A percentile compares a stretch with the other conserved stretches of the same genome.
Conservation (phyloP, 306 rosid species). For the Prunus salicina region DNA sequence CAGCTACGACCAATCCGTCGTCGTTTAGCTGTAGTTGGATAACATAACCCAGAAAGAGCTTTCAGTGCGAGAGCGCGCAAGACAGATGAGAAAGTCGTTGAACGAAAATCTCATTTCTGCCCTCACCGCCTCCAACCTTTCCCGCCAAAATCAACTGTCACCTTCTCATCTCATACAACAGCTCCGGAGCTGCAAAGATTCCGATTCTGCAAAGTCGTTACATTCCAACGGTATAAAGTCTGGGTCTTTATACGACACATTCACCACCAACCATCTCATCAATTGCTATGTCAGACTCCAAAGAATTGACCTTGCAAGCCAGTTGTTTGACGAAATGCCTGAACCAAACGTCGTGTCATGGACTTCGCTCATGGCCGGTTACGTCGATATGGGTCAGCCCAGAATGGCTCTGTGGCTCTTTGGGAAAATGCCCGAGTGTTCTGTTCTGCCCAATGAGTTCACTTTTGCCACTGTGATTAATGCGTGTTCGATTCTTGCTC, state of each 20-base stretch:
- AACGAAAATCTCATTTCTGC: conserved; percentile 22
- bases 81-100: conserved; percentile 22
- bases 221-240: conserved; percentile 48
- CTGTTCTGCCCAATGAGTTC: conserved; percentile 61
- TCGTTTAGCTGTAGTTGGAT: neutral
- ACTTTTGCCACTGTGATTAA: conserved; percentile 62
- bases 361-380: conserved; percentile 79
- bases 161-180: conserved; percentile 37
- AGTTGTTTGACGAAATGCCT: conserved; percentile 62
- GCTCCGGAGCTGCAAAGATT: conserved; percentile 44
- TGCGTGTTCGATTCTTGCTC: conserved; percentile 64
- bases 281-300: conserved; percentile 50
- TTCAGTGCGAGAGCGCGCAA: neutral
- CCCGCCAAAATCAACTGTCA: conserved; percentile 37
- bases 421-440: conserved; percentile 39
- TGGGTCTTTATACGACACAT: conserved; percentile 46
- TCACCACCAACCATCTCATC: conserved; percentile 55
- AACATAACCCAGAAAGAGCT: neutral
- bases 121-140: conserved; percentile 22
- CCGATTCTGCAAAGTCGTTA: conserved; percentile 34
- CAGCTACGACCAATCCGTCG: neutral
- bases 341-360: conserved; percentile 68
- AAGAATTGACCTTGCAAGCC: conserved; percentile 43
- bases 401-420: conserved; percentile 42
- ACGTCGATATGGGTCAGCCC: conserved; percentile 38